phyloP scores from a whole-genome alignment of 331 rosid species.

The Acacia concinna region DNA sequence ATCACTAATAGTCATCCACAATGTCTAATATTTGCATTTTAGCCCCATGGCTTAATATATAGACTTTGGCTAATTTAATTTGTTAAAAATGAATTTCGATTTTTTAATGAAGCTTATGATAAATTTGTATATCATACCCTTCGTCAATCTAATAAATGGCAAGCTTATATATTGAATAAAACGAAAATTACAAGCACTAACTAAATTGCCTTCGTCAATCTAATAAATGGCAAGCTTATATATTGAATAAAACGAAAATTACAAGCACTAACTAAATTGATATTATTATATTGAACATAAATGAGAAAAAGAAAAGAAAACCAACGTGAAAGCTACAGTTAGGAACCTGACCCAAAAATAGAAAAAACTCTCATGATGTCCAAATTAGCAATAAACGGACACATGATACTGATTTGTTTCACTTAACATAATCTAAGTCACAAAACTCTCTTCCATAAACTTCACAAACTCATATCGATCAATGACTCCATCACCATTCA shows the following conservation, averaged over 20 bases:
- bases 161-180: not conserved
- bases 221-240: not conserved
- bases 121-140: too few species aligned
- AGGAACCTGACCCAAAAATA: not conserved
- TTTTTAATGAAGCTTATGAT: too few species aligned
- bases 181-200: not conserved
- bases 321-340: not conserved
- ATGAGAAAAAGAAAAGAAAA: not conserved
- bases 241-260: too few species aligned
- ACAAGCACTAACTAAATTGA: not conserved
- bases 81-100: too few species aligned
- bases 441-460: slow-evolving; percentile 35
- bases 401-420: not conserved
- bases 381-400: not conserved
- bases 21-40: too few species aligned
- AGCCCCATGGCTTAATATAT: too few species aligned
- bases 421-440: not conserved
- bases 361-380: not conserved
- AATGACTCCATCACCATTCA: slow-evolving; percentile 47
- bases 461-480: slow-evolving; percentile 46
- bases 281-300: too few species aligned
- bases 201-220: too few species aligned
- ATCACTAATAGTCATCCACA: too few species aligned
- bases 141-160: too few species aligned
- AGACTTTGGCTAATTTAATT: too few species aligned